phyloP scores from a whole-genome alignment of 768 basidiomycete species.

The Podaxis sp. region DNA sequence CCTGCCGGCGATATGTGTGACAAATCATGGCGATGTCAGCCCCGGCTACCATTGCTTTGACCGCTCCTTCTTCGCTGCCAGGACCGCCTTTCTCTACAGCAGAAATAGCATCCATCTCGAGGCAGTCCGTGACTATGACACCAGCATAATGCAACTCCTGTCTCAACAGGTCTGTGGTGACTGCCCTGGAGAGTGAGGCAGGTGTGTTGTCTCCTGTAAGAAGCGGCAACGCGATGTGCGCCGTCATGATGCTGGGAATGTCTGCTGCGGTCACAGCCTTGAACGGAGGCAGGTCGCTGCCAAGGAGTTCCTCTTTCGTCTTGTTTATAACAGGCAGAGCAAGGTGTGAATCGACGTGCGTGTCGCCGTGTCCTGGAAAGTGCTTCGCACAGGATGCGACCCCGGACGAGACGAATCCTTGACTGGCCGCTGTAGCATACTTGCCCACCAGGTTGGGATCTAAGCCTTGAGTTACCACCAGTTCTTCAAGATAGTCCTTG shows the following conservation, averaged over 20 bases:
- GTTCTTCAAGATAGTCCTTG: not conserved
- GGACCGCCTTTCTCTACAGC: constrained; percentile 41
- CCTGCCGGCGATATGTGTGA: constrained; percentile 56
- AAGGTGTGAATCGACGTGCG: constrained; percentile 69
- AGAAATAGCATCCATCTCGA: constrained; percentile 76
- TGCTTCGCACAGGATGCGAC: constrained; percentile 69
- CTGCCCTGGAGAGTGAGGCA: constrained; percentile 52
- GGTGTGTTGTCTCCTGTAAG: constrained; percentile 56
- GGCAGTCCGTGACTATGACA: constrained; percentile 70
- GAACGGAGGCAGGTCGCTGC: constrained; percentile 63
- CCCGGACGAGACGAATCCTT: constrained; percentile 46
- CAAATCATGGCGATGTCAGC: constrained; percentile 78
- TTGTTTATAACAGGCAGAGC: constrained; percentile 63
- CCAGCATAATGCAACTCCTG: constrained; percentile 52
- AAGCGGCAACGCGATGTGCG: constrained; percentile 68
- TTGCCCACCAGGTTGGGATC: constrained; percentile 53
- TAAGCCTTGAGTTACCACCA: constrained; percentile 22
- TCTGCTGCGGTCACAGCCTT: constrained; percentile 37
- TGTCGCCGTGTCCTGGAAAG: constrained; percentile 77
- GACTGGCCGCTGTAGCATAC: constrained; percentile 47
- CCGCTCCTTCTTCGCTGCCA: constrained; percentile 54
- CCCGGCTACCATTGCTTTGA: constrained; percentile 58
- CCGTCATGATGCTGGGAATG: constrained; percentile 67
- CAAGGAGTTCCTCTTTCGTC: constrained; percentile 36
- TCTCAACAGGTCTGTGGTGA: constrained; percentile 55